Evolutionary conservation across 1,284 basidiomycete species (phyloP).

Genomic region (Leucoagaricus sp.): DNA sequence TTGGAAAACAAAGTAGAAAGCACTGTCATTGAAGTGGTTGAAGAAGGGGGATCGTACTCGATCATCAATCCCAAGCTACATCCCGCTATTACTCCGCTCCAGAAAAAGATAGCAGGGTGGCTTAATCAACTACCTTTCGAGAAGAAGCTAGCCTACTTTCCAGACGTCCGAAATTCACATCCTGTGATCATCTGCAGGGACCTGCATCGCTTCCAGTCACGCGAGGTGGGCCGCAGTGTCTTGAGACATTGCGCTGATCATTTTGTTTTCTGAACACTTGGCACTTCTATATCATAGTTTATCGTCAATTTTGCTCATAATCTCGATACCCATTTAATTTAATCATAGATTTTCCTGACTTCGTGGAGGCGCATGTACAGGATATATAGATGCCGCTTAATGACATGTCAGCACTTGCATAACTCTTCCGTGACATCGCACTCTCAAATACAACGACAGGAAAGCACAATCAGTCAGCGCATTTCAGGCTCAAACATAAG

Average conservation of each 20-base stretch:
- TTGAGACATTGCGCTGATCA: slow-evolving; percentile 71
- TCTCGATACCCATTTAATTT: too few relatives aligned
- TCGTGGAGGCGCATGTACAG: too few relatives aligned
- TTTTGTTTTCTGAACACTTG: slow-evolving; percentile 45
- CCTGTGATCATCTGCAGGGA: slow-evolving; percentile 71
- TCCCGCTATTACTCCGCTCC: slow-evolving; percentile 54
- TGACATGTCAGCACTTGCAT: too few relatives aligned
- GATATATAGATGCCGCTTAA: too few relatives aligned
- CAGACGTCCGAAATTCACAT: slow-evolving; percentile 62
- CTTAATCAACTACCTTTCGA: slow-evolving; percentile 70
- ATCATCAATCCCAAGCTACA: slow-evolving; percentile 29
- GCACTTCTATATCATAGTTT: not conserved
- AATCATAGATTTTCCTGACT: too few relatives aligned
- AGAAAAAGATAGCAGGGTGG: slow-evolving; percentile 49
- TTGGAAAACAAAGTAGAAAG: slow-evolving; percentile 63
- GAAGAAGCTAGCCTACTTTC: slow-evolving; percentile 68
- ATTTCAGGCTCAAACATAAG: too few relatives aligned
- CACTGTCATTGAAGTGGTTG: slow-evolving; percentile 48
- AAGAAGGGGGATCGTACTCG: slow-evolving; percentile 29
- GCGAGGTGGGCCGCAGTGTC: slow-evolving; percentile 61
- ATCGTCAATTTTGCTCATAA: too few relatives aligned
- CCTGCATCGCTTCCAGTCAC: slow-evolving; percentile 53
- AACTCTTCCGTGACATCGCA: too few relatives aligned
- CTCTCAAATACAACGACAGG: too few relatives aligned
- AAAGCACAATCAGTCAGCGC: too few relatives aligned